Conservation (phyloP, 108 stramenopile species). For the Fistulifera pelliculosa region DNA sequence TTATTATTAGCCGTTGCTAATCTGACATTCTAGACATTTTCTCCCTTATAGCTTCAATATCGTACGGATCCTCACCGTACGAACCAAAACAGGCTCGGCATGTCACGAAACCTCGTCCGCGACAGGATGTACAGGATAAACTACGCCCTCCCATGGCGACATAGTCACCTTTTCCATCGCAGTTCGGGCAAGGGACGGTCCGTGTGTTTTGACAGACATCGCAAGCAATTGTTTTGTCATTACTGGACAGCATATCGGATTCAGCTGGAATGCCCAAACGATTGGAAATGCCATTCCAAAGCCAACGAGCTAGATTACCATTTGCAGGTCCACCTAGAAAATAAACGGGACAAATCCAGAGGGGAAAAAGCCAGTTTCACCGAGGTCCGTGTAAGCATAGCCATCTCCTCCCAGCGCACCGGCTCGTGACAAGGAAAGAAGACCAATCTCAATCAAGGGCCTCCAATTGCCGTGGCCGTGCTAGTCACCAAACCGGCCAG, state of each 20-base stretch:
- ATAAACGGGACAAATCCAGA: conserved; percentile 81
- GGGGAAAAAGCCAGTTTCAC: conserved; percentile 81
- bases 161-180: conserved; percentile 62
- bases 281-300: conserved; percentile 50
- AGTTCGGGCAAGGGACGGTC: conserved; percentile 62
- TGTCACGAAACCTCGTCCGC: conserved; percentile 60
- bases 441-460: conserved; percentile 67
- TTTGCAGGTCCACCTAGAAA: conserved; percentile 82
- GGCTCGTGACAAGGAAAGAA: conserved; percentile 28
- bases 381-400: conserved; percentile 73
- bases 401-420: conserved; percentile 23
- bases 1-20: too few species aligned
- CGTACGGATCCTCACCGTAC: conserved; percentile 65
- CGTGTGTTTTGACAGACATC: conserved; percentile 50
- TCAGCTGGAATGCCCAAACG: background rate
- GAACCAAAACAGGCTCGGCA: conserved; percentile 57
- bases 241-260: background rate
- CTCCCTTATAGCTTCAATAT: conserved; percentile 65
- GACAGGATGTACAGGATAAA: conserved; percentile 55
- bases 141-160: conserved; percentile 43
- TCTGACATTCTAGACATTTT: conserved; percentile 63
- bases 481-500: conserved; percentile 51
- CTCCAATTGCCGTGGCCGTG: conserved; percentile 68
- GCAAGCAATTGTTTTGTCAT: conserved; percentile 16
- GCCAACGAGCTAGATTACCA: conserved; percentile 71